phyloP scores from a whole-genome alignment of 73 alveolate species.

The Tetrahymena thermophila region DNA sequence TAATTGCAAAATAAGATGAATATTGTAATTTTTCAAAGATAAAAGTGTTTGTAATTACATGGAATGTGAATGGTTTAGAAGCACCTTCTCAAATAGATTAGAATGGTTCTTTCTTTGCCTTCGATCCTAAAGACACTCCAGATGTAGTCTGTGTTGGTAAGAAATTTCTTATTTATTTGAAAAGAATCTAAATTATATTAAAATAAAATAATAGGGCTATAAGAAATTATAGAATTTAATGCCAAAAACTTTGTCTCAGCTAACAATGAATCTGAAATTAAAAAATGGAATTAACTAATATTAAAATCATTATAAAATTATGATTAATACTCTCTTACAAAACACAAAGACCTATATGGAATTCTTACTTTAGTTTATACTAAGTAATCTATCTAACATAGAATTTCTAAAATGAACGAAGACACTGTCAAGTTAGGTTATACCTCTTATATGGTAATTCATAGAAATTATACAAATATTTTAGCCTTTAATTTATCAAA shows the following conservation, averaged over 20 bases:
- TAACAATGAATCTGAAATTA: neutral
- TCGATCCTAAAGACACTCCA: neutral
- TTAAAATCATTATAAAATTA: neutral
- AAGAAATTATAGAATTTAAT: neutral
- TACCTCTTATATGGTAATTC: neutral
- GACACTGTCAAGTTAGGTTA: neutral
- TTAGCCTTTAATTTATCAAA: no score
- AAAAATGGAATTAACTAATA: neutral
- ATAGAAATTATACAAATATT: neutral
- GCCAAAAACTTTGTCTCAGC: neutral
- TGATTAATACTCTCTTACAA: neutral
- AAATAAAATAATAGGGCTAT: neutral
- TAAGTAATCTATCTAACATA: neutral
- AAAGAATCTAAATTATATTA: neutral
- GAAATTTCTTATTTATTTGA: neutral
- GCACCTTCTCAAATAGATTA: neutral
- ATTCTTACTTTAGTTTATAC: neutral
- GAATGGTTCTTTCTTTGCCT: neutral
- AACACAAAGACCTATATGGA: neutral
- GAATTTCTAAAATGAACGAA: neutral
- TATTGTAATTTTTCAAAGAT: neutral
- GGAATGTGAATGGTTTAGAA: neutral
- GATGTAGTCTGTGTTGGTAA: neutral
- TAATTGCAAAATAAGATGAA: neutral
- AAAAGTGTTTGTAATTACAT: neutral